Conservation (phyloP, 2,329 filamentous ascomycete species). For the Cladorrhinum sp. region DNA sequence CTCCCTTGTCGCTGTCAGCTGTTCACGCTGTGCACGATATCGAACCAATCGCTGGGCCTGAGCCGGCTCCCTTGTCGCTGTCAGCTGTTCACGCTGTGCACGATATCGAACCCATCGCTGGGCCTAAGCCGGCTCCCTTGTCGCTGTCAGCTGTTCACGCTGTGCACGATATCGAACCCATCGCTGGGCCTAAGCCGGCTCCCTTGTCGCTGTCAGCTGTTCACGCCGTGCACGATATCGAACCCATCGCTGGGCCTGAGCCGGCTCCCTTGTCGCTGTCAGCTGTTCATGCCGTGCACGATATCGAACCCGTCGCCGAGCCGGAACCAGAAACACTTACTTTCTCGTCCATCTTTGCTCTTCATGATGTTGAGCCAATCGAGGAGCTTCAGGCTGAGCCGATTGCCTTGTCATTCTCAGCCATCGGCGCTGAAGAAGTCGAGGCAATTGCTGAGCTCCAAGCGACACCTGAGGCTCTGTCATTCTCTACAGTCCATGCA, state of each 20-base stretch:
- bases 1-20: slow-evolving; percentile 21
- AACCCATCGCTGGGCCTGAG: slow-evolving; percentile 29
- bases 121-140: slow-evolving; percentile 29
- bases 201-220: slow-evolving; percentile 23
- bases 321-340: slow-evolving; percentile 17
- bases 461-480: slow-evolving; percentile 20
- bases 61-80: slow-evolving; percentile 23
- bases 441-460: slow-evolving; percentile 28
- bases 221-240: slow-evolving; percentile 19
- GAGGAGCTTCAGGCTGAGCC: slow-evolving; percentile 30
- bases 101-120: slow-evolving; percentile 25
- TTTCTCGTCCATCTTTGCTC: background rate
- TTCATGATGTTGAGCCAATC: slow-evolving; percentile 18
- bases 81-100: slow-evolving; percentile 20
- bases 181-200: slow-evolving; percentile 30
- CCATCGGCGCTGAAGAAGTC: slow-evolving; percentile 24
- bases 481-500: slow-evolving; percentile 3
- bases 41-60: slow-evolving; percentile 30
- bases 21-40: slow-evolving; percentile 21
- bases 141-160: slow-evolving; percentile 19
- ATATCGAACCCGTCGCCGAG: slow-evolving; percentile 21
- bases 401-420: slow-evolving; percentile 12
- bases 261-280: slow-evolving; percentile 19
- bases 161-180: slow-evolving; percentile 23
- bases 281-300: slow-evolving; percentile 13